These are phyloP conservation scores for Aspergillus panamensis DNA, from an alignment of 495 filamentous ascomycete species.

Conservation along the genomic window DNA sequence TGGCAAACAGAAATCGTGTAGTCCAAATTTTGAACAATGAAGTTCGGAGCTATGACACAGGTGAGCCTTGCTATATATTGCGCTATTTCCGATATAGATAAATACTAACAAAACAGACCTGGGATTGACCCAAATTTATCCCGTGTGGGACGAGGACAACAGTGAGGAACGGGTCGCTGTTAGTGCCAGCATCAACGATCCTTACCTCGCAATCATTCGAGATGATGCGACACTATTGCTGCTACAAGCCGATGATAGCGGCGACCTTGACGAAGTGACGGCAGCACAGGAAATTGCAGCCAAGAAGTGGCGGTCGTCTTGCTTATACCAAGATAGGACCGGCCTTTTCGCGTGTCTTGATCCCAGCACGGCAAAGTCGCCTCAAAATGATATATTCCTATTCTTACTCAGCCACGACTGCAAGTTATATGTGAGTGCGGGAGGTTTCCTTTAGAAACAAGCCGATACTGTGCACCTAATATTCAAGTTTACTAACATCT, in stretches of 20 bases:
- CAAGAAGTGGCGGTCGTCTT: slow-evolving; percentile 74
- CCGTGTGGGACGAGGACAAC: slow-evolving; percentile 82
- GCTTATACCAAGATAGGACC: slow-evolving; percentile 66
- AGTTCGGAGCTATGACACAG: slow-evolving; percentile 80
- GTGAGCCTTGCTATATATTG: slow-evolving; percentile 46
- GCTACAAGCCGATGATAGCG: slow-evolving; percentile 68
- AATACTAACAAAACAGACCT: slow-evolving; percentile 55
- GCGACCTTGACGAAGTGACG: slow-evolving; percentile 82
- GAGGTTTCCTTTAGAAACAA: neutral
- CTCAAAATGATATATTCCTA: slow-evolving; percentile 54
- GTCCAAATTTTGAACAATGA: slow-evolving; percentile 82
- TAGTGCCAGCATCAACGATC: slow-evolving; percentile 81
- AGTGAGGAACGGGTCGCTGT: slow-evolving; percentile 72
- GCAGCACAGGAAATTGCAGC: slow-evolving; percentile 49
- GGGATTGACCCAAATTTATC: slow-evolving; percentile 81
- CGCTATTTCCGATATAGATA: neutral
- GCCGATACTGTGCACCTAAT: neutral
- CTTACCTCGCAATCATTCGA: slow-evolving; percentile 78
- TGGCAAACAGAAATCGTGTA: slow-evolving; percentile 70
- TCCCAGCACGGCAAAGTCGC: slow-evolving; percentile 39
- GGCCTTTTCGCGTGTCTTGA: slow-evolving; percentile 49
- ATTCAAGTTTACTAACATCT: neutral
- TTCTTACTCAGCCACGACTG: slow-evolving; percentile 70
- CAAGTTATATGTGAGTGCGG: slow-evolving; percentile 64
- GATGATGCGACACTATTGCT: slow-evolving; percentile 77